These are phyloP conservation scores for Cenococcum geophilum DNA, from an alignment of 495 filamentous ascomycete genomes.

Conservation along the genomic window DNA sequence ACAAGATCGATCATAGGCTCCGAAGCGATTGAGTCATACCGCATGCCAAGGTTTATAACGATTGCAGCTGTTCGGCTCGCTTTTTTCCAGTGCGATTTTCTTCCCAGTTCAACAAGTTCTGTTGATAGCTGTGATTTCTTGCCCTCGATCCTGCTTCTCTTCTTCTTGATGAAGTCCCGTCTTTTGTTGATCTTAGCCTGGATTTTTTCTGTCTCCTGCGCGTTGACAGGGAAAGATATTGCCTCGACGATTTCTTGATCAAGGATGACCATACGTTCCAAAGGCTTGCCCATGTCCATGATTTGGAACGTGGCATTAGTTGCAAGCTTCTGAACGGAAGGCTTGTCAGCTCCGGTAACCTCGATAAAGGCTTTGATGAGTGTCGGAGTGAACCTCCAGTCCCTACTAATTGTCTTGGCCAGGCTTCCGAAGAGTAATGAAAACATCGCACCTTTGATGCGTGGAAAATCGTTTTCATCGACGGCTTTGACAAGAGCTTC, in stretches of 20 bases:
- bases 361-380: slow-evolving; percentile 84
- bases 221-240: slow-evolving; percentile 46
- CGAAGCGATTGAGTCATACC: slow-evolving; percentile 81
- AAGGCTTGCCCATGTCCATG: slow-evolving; percentile 80
- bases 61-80: slow-evolving; percentile 82
- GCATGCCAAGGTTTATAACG: slow-evolving; percentile 76
- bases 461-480: slow-evolving; percentile 70
- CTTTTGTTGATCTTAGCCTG: slow-evolving; percentile 57
- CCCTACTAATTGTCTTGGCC: slow-evolving; percentile 74
- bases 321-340: slow-evolving; percentile 87
- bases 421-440: slow-evolving; percentile 83
- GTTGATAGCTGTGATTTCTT: slow-evolving; percentile 75
- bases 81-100: slow-evolving; percentile 89
- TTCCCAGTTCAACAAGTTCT: slow-evolving; percentile 71
- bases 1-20: slow-evolving; percentile 79
- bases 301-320: slow-evolving; percentile 74
- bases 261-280: slow-evolving; percentile 82
- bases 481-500: slow-evolving; percentile 74
- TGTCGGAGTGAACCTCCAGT: slow-evolving; percentile 87
- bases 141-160: slow-evolving; percentile 66
- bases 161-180: slow-evolving; percentile 61
- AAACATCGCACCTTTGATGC: slow-evolving; percentile 91
- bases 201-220: slow-evolving; percentile 49
- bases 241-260: slow-evolving; percentile 63
- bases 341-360: slow-evolving; percentile 82